phyloP scores from a whole-genome alignment of 2,329 filamentous ascomycete species.

The Chalaropsis thielavioides region DNA sequence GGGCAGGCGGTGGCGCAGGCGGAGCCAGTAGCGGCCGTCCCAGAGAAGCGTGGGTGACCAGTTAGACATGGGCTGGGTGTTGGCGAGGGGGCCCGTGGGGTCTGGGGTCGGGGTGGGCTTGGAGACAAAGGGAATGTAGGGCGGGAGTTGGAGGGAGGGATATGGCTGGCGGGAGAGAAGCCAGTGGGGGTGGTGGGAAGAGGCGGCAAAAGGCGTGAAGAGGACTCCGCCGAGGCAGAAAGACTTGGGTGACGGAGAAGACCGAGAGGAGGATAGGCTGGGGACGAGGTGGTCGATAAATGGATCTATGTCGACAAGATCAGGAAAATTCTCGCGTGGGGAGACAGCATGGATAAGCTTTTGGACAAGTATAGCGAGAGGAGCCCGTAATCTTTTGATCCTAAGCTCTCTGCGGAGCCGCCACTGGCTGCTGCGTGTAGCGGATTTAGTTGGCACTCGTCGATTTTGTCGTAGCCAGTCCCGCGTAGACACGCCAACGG shows the following conservation, averaged over 20 bases:
- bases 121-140: slow-evolving; percentile 9
- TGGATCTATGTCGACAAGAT: slow-evolving; percentile 31
- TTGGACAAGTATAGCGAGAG: slow-evolving; percentile 34
- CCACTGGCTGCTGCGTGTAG: background rate
- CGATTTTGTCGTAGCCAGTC: background rate
- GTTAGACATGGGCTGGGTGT: background rate
- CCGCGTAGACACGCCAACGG: background rate
- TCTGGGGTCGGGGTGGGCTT: background rate
- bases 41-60: slow-evolving; percentile 31
- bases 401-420: background rate
- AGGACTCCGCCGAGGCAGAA: slow-evolving; percentile 30
- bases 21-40: slow-evolving; percentile 50
- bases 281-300: slow-evolving; percentile 37
- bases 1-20: slow-evolving; percentile 31
- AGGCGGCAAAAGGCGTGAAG: slow-evolving; percentile 25
- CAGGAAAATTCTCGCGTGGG: slow-evolving; percentile 32
- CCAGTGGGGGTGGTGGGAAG: slow-evolving; percentile 33
- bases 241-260: slow-evolving; percentile 24
- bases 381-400: background rate
- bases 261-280: slow-evolving; percentile 23
- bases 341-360: slow-evolving; percentile 37
- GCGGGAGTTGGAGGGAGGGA: slow-evolving; percentile 30
- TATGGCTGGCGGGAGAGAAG: slow-evolving; percentile 35
- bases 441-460: background rate
- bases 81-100: background rate